Conservation (phyloP, 2,329 filamentous ascomycete species). For the Fonsecaea pugnacius region DNA sequence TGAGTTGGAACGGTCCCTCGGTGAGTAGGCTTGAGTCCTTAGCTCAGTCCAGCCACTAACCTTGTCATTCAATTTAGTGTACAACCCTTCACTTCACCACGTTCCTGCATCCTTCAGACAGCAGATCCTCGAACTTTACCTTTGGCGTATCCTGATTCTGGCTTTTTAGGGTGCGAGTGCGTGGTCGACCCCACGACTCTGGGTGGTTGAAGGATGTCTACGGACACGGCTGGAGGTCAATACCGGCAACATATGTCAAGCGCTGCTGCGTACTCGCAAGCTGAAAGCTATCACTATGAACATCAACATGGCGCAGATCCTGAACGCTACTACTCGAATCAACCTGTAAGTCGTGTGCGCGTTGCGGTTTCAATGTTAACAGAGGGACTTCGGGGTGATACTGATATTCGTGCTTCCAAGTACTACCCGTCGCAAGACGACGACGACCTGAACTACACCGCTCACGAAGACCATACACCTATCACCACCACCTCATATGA, state of each 20-base stretch:
- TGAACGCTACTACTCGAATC: constrained; percentile 27
- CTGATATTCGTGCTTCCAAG: constrained; percentile 20
- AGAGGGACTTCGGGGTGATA: neutral
- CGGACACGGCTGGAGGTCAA: constrained; percentile 30
- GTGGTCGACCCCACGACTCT: constrained; percentile 22
- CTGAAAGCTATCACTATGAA: constrained; percentile 25
- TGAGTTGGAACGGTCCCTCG: constrained; percentile 8
- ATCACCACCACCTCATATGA: constrained; percentile 25
- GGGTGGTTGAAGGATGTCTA: constrained; percentile 28
- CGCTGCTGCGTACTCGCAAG: constrained; percentile 24
- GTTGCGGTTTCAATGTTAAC: neutral
- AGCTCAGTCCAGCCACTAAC: constrained; percentile 15
- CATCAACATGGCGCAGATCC: constrained; percentile 21
- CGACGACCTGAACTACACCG: constrained; percentile 21
- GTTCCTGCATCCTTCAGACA: constrained; percentile 9
- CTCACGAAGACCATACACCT: constrained; percentile 22
- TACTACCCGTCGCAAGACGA: constrained; percentile 26
- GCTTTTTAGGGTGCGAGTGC: constrained; percentile 4
- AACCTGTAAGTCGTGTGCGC: constrained; percentile 24
- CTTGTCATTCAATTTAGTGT: constrained; percentile 1
- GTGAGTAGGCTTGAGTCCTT: constrained; percentile 12
- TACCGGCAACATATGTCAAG: constrained; percentile 27
- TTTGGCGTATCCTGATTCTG: neutral
- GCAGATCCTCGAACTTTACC: neutral
- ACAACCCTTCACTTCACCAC: constrained; percentile 1